Base-by-base conservation (phyloP, 345 rosid genomes). In the Raphanus sativus region DNA sequence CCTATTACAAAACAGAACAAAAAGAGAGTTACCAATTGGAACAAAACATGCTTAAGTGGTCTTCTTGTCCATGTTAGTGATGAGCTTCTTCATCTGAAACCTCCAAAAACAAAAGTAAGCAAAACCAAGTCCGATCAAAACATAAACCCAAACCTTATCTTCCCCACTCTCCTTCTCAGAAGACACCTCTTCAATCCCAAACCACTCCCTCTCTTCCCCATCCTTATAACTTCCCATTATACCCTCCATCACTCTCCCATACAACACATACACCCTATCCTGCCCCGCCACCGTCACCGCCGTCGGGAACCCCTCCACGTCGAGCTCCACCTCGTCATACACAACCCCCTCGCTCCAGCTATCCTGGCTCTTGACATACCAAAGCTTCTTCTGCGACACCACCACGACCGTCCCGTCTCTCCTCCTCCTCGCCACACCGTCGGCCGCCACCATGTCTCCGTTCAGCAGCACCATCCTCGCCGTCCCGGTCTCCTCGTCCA, bases 291-390 rank as follows among this genome's bases (percentile, higher is more conserved):
- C 82, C 3, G 61, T 77, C 28, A 91, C 97, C 2, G 94, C 74
- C 0, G 93, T 85, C 0, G 98, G 72, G 17, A 79, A 87, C 7
- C 90, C 85, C 55, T 89, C 89, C 3, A 0, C 73, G 11, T 91
- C 91, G 6, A 94, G 97, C 71, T 72, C 87, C 42, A 71, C 81
- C 77, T 86, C 78, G 86, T 94, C 98, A 73, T 69, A 88, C 63
- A 90, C 83, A 60, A 85, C 96, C 2, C 88, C 98, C 84, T 89
- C 85, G 0, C 86, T 84, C 97, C 98, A 90, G 17, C 91, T 86
- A 21, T 92, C 93, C 0, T 80, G 75, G 65, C 94, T 88, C 89
- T 91, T 91, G 17, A 94, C 13, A 28, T 85, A 83, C 97, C 96
- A 94, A 73, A 89, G 50, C 77, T 74, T 85, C 34, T 82, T 79